Base-by-base conservation (phyloP, 2,329 filamentous ascomycete species). In the Cercospora sesami region DNA sequence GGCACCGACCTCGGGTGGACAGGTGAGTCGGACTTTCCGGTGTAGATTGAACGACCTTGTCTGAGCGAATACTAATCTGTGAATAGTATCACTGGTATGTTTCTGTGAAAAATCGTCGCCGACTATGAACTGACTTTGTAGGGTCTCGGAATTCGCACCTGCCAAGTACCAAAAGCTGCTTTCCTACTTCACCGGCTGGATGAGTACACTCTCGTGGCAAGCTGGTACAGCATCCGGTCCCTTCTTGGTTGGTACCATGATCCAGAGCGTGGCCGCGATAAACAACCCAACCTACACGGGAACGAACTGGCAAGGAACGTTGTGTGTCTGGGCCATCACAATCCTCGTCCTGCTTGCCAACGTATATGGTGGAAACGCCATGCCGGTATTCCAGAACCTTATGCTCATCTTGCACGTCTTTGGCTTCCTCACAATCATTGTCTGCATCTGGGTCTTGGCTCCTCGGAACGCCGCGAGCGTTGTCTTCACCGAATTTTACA, bases 151-250 rank as follows among this genome's bases (percentile, higher is more conserved):
- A 51, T 77, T 78, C 31, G 72, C 76, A 6, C 75, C 76, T n/a
- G 67, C 65, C 0, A 66, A 67, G 16, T 71, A 71, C 55, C 77
- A 79, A 60, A 72, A 75, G 42, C 60, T 73, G 10, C 69, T 79
- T 10, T 74, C 70, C 26, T 78, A 78, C 63, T 66, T 75, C 31
- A 72, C 73, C 5, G 77, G 83, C 4, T 86, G 84, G 84, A 82
- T 84, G 76, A 81, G 80, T 0, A 81, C 82, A 1, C 72, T 86
- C 4, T 81, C 80, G 9, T 86, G 83, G 83, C 83, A 85, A 71
- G 81, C 83, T 9, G 83, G 82, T 14, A 80, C 80, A 28, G 83
- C 83, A 10, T 81, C 80, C 4, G 83, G 82, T 2, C 80, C 81
- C 0, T 85, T 83, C 70, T 77, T 85, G 8, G 81, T 81, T 0